Evolutionary conservation across 2,329 filamentous ascomycete species (phyloP).

Genomic region (Hyphodiscus sp.): DNA sequence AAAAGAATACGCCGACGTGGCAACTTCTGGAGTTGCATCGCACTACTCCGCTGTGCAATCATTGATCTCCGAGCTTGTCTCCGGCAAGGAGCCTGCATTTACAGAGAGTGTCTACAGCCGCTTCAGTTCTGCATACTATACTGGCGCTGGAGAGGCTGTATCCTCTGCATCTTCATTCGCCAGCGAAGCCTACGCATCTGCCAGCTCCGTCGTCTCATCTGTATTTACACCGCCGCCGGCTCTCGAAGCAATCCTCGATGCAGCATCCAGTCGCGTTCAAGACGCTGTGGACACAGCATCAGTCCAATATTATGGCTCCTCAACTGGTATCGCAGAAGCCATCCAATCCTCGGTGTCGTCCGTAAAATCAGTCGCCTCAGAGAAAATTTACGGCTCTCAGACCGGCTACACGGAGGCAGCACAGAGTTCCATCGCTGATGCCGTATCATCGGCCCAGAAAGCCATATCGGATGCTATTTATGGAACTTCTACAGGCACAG

Average conservation of each 20-base stretch:
- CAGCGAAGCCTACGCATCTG: constrained; percentile 38
- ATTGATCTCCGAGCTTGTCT: constrained; percentile 69
- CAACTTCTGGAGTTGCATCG: constrained; percentile 50
- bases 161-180: constrained; percentile 48
- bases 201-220: constrained; percentile 38
- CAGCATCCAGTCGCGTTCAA: constrained; percentile 50
- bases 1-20: constrained; percentile 53
- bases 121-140: constrained; percentile 66
- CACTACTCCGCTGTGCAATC: constrained; percentile 66
- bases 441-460: constrained; percentile 46
- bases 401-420: constrained; percentile 47
- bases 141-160: constrained; percentile 40
- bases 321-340: constrained; percentile 45
- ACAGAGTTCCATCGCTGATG: constrained; percentile 44
- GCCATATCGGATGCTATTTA: constrained; percentile 52
- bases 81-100: constrained; percentile 73
- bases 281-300: constrained; percentile 53
- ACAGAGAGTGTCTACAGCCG: constrained; percentile 73
- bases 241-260: constrained; percentile 49
- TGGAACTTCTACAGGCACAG: constrained; percentile 43
- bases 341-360: constrained; percentile 46
- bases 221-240: constrained; percentile 51
- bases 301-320: constrained; percentile 49
- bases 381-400: constrained; percentile 49
- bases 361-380: constrained; percentile 42